These are phyloP conservation scores for Oryza glumipatula DNA, from an alignment of 176 grass and related monocot species.

Conservation along the genomic window DNA sequence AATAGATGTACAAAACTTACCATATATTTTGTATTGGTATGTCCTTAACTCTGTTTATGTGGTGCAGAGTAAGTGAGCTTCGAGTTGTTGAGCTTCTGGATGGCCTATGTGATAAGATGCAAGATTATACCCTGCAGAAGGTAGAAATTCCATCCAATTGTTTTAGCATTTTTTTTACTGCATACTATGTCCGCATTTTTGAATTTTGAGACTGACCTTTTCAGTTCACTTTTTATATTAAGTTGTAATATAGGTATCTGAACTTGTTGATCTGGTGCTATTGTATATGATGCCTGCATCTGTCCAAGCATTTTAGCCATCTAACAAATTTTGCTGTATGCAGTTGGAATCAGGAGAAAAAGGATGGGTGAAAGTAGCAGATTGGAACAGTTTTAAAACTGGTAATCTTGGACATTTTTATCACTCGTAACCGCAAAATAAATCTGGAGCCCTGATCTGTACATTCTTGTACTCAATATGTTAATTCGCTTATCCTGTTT, in stretches of 20 bases:
- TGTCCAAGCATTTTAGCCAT: constrained; percentile 16
- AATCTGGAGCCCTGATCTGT: not conserved
- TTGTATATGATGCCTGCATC: not conserved
- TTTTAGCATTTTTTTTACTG: not conserved
- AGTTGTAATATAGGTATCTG: not conserved
- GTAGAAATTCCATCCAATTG: constrained; percentile 8
- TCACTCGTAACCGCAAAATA: not conserved
- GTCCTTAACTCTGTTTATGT: constrained; percentile 7
- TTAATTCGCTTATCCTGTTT: not conserved
- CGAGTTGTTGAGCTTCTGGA: constrained; percentile 93
- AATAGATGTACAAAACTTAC: not conserved
- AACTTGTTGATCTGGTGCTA: not conserved
- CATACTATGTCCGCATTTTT: not conserved
- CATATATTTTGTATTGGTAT: constrained; percentile 19
- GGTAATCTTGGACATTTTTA: constrained; percentile 47
- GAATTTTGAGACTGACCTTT: not conserved
- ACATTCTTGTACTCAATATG: not conserved
- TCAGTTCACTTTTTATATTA: not conserved
- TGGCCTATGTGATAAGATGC: constrained; percentile 96
- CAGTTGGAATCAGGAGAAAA: constrained; percentile 79
- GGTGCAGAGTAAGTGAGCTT: constrained; percentile 87
- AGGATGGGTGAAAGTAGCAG: constrained; percentile 78
- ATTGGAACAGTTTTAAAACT: constrained; percentile 70
- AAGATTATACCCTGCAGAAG: constrained; percentile 88
- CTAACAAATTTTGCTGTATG: constrained; percentile 25